These are phyloP conservation scores for Usnea hakonensis DNA, from an alignment of 495 filamentous ascomycete species.

Conservation along the genomic window DNA sequence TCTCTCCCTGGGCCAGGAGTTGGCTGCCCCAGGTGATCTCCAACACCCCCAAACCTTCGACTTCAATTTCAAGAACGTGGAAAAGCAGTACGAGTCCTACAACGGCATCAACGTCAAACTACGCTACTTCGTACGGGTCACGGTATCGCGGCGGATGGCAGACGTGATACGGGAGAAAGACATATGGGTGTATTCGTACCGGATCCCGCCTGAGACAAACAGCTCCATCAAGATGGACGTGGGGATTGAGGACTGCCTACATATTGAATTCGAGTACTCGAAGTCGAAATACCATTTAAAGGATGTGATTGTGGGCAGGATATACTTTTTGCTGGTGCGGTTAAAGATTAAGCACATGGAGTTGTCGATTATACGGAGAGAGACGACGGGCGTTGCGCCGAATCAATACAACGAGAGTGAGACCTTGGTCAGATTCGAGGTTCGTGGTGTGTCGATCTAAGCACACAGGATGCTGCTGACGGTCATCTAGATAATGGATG, in stretches of 20 bases:
- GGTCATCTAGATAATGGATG: slow-evolving; percentile 83
- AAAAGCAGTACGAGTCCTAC: slow-evolving; percentile 99
- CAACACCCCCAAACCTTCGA: slow-evolving; percentile 98
- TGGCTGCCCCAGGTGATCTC: slow-evolving; percentile 92
- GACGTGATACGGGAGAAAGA: slow-evolving; percentile 99
- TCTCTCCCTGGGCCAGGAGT: slow-evolving; percentile 87
- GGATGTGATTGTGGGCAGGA: slow-evolving; percentile 97
- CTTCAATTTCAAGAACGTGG: slow-evolving; percentile 99
- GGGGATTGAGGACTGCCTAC: slow-evolving; percentile 97
- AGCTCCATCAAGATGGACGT: slow-evolving; percentile 99
- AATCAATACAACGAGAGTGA: slow-evolving; percentile 99
- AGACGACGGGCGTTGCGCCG: slow-evolving; percentile 96
- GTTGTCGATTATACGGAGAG: slow-evolving; percentile 90
- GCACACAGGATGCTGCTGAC: neutral
- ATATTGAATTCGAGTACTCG: slow-evolving; percentile 99
- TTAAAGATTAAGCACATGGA: slow-evolving; percentile 99
- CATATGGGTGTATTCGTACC: slow-evolving; percentile 98
- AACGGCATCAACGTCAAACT: slow-evolving; percentile 99
- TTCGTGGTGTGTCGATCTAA: neutral
- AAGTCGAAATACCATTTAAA: slow-evolving; percentile 99
- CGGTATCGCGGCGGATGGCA: slow-evolving; percentile 91
- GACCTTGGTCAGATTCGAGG: slow-evolving; percentile 95
- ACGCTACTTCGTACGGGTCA: slow-evolving; percentile 96
- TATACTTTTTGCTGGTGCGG: slow-evolving; percentile 96
- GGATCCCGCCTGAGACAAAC: slow-evolving; percentile 96